Evolutionary conservation across 179 eudicot species (phyloP), one percentile per base, ranked within the genome.

Genomic region (Heliamphora ciliata): DNA sequence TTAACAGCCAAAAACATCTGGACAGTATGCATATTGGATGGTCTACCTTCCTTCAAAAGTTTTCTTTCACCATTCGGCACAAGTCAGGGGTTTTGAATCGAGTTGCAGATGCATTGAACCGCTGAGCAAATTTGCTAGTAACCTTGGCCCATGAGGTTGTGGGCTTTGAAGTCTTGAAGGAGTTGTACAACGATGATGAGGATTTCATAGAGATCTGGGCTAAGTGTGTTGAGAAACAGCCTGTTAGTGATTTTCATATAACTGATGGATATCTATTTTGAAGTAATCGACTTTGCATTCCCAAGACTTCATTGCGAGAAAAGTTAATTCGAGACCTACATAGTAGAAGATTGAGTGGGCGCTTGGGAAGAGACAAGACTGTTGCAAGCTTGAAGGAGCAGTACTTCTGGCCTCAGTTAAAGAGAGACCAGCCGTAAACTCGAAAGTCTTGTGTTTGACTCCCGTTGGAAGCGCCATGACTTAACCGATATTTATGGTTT

Each of bases 351-450:
- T 65, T 78, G 21, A 74, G 17, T 21, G 85, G 82, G 8, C 78
- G 71, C 40, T 72, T 70, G 8, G 81, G 82, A 0, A 50, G 65
- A 24, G 65, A 82, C 15, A 83, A 78, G 10, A 83, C 82, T 4
- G 51, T 77, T 4, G 56, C 78, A 60, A 56, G 47, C 14, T 40
- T 82, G 0, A 0, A 51, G 44, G 72, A 82, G 14, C 11, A 5
- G 0, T 82, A 9, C 18, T 70, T 55, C 40, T 81, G 81, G 78
- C 81, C 81, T 0, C n/a, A 8, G 17, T 10, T 84, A 63, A 14
- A 18, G 3, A 52, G 54, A 0, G 24, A 21, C 24, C 24, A 21
- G 24, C 24, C 24, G 24, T 21, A 21, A 21, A 21, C 24, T 21
- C 24, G 24, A 21, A 21, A 21, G 24, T 21, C 24, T 21, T 21